phyloP scores from a whole-genome alignment of 495 filamentous ascomycete genomes.

The Hypoxylon cercidicola region DNA sequence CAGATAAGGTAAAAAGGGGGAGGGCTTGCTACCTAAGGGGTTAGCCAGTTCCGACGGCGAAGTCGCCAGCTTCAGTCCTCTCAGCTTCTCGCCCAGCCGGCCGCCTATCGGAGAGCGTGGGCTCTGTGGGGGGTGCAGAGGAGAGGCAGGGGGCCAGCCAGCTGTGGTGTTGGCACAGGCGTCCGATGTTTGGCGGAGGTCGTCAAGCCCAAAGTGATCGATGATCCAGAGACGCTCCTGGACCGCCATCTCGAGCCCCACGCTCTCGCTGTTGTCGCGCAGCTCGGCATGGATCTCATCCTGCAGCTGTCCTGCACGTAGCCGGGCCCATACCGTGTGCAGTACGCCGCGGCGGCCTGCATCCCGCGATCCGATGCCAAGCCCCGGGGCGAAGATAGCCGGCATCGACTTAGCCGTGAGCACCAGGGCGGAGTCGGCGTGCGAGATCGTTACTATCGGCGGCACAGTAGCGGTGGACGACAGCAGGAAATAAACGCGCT shows the following conservation, averaged over 20 bases:
- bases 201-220: conserved; percentile 74
- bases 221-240: conserved; percentile 86
- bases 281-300: conserved; percentile 74
- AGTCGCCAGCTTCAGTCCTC: conserved; percentile 78
- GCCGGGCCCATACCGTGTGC: conserved; percentile 85
- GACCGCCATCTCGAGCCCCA: conserved; percentile 81
- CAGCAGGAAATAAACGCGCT: conserved; percentile 79
- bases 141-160: conserved; percentile 39
- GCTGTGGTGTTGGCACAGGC: conserved; percentile 31
- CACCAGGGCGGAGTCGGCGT: conserved; percentile 49
- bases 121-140: conserved; percentile 47
- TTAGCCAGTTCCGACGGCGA: conserved; percentile 67
- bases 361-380: conserved; percentile 70
- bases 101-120: conserved; percentile 72
- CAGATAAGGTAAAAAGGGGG: conserved; percentile 1
- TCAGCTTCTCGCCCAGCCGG: conserved; percentile 77
- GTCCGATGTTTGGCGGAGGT: conserved; percentile 24
- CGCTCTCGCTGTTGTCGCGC: conserved; percentile 74
- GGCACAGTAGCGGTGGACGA: conserved; percentile 74
- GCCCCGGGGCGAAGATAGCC: conserved; percentile 79
- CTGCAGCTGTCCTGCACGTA: conserved; percentile 75
- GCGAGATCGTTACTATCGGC: conserved; percentile 71
- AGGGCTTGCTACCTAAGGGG: conserved; percentile 53
- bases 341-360: conserved; percentile 80
- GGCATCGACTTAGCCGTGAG: conserved; percentile 77